Percentiles rank a stretch among this genome's conserved stretches.
These are phyloP conservation scores for Colletotrichum incanum DNA, from an alignment of 2,329 filamentous ascomycete species.

Conservation along the genomic window DNA sequence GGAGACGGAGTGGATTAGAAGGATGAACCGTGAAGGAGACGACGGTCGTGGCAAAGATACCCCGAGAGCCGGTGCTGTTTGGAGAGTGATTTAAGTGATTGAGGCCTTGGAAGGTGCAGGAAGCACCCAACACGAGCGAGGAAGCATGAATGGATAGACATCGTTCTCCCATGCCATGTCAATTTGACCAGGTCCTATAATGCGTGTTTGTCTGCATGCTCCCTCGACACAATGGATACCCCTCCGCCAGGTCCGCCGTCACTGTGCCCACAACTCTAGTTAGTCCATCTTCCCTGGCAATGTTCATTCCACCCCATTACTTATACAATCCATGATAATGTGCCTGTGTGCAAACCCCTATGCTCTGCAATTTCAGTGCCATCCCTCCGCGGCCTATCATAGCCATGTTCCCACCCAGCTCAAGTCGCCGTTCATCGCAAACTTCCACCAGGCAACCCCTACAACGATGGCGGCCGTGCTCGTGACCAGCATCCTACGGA, in stretches of 20 bases:
- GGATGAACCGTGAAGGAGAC: conserved; percentile 63
- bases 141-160: neutral
- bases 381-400: neutral
- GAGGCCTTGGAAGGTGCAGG: neutral
- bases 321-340: conserved; percentile 17
- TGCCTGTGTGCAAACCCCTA: conserved; percentile 1
- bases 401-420: conserved; percentile 21
- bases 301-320: conserved; percentile 12
- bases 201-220: neutral
- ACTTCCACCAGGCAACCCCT: conserved; percentile 41
- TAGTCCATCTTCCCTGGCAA: neutral
- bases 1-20: conserved; percentile 73
- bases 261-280: neutral
- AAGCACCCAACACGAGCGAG: neutral
- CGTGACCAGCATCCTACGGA: conserved; percentile 41
- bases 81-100: conserved; percentile 54
- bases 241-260: neutral
- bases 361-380: conserved; percentile 2
- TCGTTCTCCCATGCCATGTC: neutral
- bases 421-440: conserved; percentile 27
- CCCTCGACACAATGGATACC: neutral
- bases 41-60: conserved; percentile 50
- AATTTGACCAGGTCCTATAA: neutral
- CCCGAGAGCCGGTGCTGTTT: conserved; percentile 63
- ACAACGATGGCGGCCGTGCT: conserved; percentile 40